Base-by-base conservation (phyloP, 331 rosid species). In the Cydonia oblonga region DNA sequence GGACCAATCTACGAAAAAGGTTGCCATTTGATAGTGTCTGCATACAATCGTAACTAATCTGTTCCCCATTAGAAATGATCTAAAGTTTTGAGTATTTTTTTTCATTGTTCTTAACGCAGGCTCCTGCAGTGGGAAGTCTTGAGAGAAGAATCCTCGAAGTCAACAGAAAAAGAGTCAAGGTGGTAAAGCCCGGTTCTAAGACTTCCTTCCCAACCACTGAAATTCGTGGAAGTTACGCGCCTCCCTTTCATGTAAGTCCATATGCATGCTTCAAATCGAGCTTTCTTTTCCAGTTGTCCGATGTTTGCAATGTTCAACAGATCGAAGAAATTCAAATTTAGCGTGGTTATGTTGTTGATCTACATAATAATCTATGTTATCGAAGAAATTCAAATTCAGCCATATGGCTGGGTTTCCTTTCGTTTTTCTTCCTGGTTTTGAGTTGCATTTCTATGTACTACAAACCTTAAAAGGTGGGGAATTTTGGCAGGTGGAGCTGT, bases 191-290 rank as follows among this genome's bases (percentile, higher is more conserved):
- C 25, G 98, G 97, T 73, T 89, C 97, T 4, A 93, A 91, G 79
- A 89, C 96, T 70, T 91, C 95, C 75, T 93, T 93, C 81, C 97
- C 98, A 44, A 80, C 88, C 19, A 93, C 97, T 15, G 98, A 93
- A 85, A 79, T 90, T 35, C 98, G 98, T 25, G 98, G 98, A 74
- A 91, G 76, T 78, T 93, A 91, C 70, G 82, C 96, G 44, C 98
- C 98, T 81, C 98, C 98, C 5, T n/a, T n/a, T n/a, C n/a, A n/a
- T n/a, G n/a, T n/a, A n/a, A n/a, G n/a, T n/a, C n/a, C n/a, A n/a
- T n/a, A n/a, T n/a, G n/a, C n/a, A n/a, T n/a, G n/a, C n/a, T n/a
- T n/a, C n/a, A n/a, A n/a, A n/a, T n/a, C n/a, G n/a, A n/a, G n/a
- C n/a, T n/a, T n/a, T n/a, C n/a, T n/a, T n/a, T n/a, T n/a, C n/a